Evolutionary conservation across 208 protist genomes (phyloP), one percentile per base, ranked within the genome.

Genomic region (Leishmania guyanensis): DNA sequence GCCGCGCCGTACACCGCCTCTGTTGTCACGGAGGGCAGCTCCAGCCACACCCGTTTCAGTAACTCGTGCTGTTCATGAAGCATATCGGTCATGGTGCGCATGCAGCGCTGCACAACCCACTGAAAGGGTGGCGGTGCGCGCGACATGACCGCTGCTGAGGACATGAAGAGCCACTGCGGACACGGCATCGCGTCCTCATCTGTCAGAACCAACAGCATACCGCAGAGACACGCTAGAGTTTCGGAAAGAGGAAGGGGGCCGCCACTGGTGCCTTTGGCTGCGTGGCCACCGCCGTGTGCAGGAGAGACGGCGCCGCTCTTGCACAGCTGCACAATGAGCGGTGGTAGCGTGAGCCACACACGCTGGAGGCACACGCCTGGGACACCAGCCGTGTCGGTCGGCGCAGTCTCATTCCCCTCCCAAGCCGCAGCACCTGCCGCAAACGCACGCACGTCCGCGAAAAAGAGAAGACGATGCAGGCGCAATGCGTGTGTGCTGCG

Each of bases 391-490:
- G 50, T 62, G 17, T 12, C 39, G 56, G 8, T 51, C 75, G 33
- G 75, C 5, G 77, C 36, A 3, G 54, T 10, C n/a, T 60, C 65
- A 46, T 48, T 60, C 64, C 22, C 33, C 58, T 22, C 51, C 74
- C 33, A 36, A 50, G 53, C 76, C 48, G 39, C 72, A 17, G 70
- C 72, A 0, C 77, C 80, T 8, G 74, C 82, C 80, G 76, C 78
- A 70, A 90, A 89, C 58, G 76, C 82, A 17, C 79, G 76, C 9
- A 94, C 64, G 79, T 95, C 92, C 20, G 79, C 82, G 16, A 54
- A 78, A 65, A 95, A 53, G 62, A 95, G 86, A 36, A 94, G 81
- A 12, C 80, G 79, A 51, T 94, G 85, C 68, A 97, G 82, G 26
- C 73, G 71, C 54, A 91, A 51, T 12, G 82, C 83, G 66, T 88